Evolutionary conservation across 176 grass and related monocot genomes (phyloP).

Genomic region (Rhynchospora tenuis): DNA sequence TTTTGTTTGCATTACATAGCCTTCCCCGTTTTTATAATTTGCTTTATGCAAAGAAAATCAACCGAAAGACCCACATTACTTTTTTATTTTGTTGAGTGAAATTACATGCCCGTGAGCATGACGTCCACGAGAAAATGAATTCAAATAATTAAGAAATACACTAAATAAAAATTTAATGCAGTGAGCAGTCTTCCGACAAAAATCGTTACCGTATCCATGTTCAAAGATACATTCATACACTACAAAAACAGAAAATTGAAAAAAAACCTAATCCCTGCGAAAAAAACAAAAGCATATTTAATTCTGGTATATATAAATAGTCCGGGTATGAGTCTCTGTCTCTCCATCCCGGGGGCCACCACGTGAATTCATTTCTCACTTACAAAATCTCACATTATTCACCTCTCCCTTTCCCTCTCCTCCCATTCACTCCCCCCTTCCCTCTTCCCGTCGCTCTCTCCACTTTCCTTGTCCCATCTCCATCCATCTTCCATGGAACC

Average conservation of each 20-base stretch:
- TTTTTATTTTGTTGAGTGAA: not conserved
- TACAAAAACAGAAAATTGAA: not conserved
- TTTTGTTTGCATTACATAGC: not conserved
- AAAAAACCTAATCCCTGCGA: not conserved
- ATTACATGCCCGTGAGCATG: not conserved
- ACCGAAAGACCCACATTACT: not conserved
- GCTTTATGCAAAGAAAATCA: not conserved
- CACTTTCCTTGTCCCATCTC: slow-evolving; percentile 48
- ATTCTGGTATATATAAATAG: not conserved
- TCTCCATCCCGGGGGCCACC: slow-evolving; percentile 27
- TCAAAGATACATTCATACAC: not conserved
- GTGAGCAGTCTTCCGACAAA: not conserved
- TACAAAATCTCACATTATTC: slow-evolving; percentile 30
- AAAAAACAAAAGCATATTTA: not conserved
- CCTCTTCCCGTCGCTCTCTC: slow-evolving; percentile 43
- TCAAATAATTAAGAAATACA: slow-evolving; percentile 1
- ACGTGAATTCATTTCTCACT: slow-evolving; percentile 30
- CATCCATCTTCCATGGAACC: slow-evolving; percentile 21
- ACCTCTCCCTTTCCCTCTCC: slow-evolving; percentile 35
- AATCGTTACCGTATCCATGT: not conserved
- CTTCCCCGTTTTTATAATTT: not conserved
- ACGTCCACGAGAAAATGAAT: slow-evolving; percentile 7
- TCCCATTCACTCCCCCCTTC: slow-evolving; percentile 37
- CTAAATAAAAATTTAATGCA: not conserved
- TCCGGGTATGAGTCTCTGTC: not conserved